Base-by-base conservation (phyloP, 225 moss, liverwort and hornwort genomes). In the Marchantia polymorpha region DNA sequence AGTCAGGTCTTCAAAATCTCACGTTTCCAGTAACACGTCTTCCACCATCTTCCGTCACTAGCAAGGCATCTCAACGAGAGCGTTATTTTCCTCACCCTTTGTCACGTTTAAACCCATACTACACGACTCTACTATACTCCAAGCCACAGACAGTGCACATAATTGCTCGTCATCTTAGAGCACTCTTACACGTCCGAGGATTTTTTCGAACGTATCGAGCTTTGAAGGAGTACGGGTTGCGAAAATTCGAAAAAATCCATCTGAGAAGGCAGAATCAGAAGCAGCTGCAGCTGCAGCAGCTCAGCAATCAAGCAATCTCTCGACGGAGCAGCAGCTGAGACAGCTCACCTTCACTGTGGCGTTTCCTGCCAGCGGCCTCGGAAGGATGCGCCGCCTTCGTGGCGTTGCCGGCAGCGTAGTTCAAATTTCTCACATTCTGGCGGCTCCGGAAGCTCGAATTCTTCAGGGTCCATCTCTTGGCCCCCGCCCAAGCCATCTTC, bases 351-450 rank as follows among this genome's bases (percentile, higher is more conserved):
- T 82, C 73, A 52, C 76, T 47, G 31, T 76, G 79, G 8, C 79
- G 69, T 0, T 72, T 66, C 4, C 84, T 71, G n/a, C 74, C 60
- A 25, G 73, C 29, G 12, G 81, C 80, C 80, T 82, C 80, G 51
- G 74, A 76, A 26, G 78, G 49, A 14, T 74, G 81, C 23, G 64
- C 49, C 27, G 73, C 11, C 61, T 66, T 81, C 26, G 81, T 64
- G 20, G 74, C 74, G 53, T 66, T 81, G 27, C 73, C 73, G 26
- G 74, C 75, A 22, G 82, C 80, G 19, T 84, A 77, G 79, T 80
- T 87, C 30, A 82, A 26, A 25, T 84, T 84, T 71, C 87, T 84
- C 68, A 69, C 78, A 19, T 50, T 64, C 48, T 77, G 77, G 64
- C 77, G 50, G 77, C 64, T 64, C 77, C 77, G 65, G 46, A 77